phyloP scores from a whole-genome alignment of 306 rosid species.

The Lathyrus aphaca region DNA sequence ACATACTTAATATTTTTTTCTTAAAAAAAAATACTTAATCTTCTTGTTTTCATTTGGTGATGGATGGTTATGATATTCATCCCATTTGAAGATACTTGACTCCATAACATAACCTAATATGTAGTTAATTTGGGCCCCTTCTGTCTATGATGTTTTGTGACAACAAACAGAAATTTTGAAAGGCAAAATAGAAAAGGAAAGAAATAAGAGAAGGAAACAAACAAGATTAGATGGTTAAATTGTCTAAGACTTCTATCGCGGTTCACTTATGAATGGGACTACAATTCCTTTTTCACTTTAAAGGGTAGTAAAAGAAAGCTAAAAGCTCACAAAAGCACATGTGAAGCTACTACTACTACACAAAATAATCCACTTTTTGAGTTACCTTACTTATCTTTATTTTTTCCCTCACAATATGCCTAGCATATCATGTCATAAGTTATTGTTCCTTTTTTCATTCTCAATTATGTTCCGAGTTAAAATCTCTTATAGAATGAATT shows the following conservation, averaged over 20 bases:
- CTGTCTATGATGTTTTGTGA: conserved; percentile 21
- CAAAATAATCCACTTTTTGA: conserved; percentile 41
- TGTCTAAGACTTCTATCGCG: conserved; percentile 22
- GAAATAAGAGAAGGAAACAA: conserved; percentile 21
- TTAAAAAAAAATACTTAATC: no score
- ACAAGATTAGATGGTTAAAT: conserved; percentile 10
- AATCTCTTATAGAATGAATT: no score
- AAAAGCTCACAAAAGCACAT: conserved; percentile 36
- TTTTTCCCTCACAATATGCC: conserved; percentile 37
- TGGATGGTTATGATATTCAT: neutral
- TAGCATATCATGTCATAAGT: conserved; percentile 3
- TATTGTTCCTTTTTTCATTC: neutral
- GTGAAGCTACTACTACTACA: conserved; percentile 41
- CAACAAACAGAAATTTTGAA: conserved; percentile 8
- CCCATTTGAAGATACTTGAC: conserved; percentile 8
- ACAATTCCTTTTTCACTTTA: conserved; percentile 44
- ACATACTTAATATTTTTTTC: no score
- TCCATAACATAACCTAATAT: conserved; percentile 19
- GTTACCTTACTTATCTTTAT: conserved; percentile 23
- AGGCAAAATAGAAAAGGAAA: neutral
- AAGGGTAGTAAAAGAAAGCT: conserved; percentile 37
- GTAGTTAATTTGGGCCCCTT: conserved; percentile 36
- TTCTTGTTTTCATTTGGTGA: neutral
- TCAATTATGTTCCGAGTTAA: no score
- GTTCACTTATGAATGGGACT: conserved; percentile 45